Conservation (phyloP, 2,329 filamentous ascomycete species). For the Gaeumannomyces sp. region DNA sequence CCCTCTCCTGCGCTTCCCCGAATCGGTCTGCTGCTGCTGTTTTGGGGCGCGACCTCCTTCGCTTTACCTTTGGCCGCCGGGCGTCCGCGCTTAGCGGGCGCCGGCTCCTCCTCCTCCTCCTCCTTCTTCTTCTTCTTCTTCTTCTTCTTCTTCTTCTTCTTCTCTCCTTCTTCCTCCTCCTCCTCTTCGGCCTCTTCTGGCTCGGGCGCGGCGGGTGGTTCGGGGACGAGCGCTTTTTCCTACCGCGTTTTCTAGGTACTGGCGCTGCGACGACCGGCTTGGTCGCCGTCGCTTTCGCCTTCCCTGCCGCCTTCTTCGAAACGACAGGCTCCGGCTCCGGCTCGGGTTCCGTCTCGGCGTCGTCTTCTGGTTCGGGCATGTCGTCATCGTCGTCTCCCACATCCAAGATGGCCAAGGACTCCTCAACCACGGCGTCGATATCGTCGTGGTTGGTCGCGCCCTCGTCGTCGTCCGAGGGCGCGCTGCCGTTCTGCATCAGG, state of each 20-base stretch:
- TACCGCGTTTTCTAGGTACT: neutral
- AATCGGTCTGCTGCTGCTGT: neutral
- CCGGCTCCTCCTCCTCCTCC: neutral
- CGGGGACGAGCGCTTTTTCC: neutral
- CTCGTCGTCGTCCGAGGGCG: constrained; percentile 23
- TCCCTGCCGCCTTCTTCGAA: neutral
- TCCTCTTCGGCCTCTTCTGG: neutral
- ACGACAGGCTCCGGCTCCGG: constrained; percentile 1
- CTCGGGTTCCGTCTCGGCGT: constrained; percentile 1
- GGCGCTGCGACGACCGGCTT: neutral
- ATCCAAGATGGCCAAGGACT: constrained; percentile 36
- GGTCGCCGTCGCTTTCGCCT: neutral
- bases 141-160: neutral
- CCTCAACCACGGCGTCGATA: constrained; percentile 27
- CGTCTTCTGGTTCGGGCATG: constrained; percentile 1
- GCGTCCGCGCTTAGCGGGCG: neutral
- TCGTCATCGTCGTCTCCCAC: constrained; percentile 19
- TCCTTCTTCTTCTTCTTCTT: neutral
- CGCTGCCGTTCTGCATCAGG: constrained; percentile 17
- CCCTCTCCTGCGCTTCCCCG: constrained; percentile 2
- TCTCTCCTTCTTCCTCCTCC: neutral
- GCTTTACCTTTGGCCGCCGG: constrained; percentile 2
- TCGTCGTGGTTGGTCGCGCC: constrained; percentile 15
- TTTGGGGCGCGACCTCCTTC: neutral
- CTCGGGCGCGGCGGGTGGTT: neutral